Conservation (phyloP, 108 stramenopile species). For the Skeletonema potamos region DNA sequence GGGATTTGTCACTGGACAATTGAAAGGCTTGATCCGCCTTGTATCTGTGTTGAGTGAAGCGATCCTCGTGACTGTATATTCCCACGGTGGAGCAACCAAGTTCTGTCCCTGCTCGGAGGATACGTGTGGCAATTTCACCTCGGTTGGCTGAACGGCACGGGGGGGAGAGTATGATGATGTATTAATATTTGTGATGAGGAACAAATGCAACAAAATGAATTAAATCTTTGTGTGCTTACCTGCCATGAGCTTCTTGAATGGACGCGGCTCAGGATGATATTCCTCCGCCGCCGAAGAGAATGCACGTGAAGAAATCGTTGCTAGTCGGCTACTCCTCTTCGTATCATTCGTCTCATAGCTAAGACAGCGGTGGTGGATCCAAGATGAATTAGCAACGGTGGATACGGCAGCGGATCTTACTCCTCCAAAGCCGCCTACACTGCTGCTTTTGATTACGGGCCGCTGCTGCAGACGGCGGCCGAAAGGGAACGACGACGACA, state of each 20-base stretch:
- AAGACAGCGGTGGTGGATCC: neutral
- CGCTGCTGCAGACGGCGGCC: neutral
- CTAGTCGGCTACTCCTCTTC: neutral
- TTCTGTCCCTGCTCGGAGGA: slow-evolving; percentile 77
- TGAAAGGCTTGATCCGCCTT: slow-evolving; percentile 87
- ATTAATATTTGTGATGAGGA: no score
- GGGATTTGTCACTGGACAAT: slow-evolving; percentile 42
- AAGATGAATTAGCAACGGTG: neutral
- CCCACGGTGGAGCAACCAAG: slow-evolving; percentile 78
- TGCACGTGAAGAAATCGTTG: neutral
- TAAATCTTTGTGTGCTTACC: slow-evolving; percentile 27
- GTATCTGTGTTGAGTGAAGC: slow-evolving; percentile 96
- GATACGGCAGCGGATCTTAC: neutral
- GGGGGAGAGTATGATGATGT: no score
- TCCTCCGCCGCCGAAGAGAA: slow-evolving; percentile 5
- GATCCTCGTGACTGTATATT: slow-evolving; percentile 90
- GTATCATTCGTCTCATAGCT: neutral
- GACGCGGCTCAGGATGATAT: slow-evolving; percentile 13
- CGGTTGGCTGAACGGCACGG: slow-evolving; percentile 70
- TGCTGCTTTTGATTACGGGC: neutral
- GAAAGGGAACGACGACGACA: neutral
- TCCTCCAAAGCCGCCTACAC: no score
- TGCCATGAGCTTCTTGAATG: slow-evolving; percentile 87
- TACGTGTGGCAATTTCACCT: slow-evolving; percentile 81
- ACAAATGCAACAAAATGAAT: no score